Evolutionary conservation across 495 filamentous ascomycete species (phyloP).

Genomic region (Neurospora sp.): DNA sequence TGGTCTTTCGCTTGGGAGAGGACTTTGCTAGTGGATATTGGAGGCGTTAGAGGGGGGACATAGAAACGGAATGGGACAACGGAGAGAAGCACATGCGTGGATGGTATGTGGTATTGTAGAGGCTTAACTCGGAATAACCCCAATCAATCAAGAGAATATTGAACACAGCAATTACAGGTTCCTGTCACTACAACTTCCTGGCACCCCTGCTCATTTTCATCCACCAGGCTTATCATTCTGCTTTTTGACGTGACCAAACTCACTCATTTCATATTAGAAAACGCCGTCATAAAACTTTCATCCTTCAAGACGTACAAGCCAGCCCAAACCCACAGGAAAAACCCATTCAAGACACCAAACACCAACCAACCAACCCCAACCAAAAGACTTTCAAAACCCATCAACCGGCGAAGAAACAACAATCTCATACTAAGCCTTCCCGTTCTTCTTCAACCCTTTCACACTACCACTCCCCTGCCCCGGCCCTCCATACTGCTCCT

Average conservation of each 20-base stretch:
- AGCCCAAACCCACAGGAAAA: background rate
- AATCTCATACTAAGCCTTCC: slow-evolving; percentile 10
- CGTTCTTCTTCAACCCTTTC: background rate
- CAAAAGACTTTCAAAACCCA: background rate
- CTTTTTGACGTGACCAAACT: background rate
- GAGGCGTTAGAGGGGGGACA: background rate
- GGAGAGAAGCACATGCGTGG: background rate
- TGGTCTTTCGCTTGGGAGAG: background rate
- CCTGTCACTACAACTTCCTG: no score
- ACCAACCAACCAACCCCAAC: no score
- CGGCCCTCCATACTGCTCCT: background rate
- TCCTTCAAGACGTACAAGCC: background rate
- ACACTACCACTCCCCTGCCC: slow-evolving; percentile 32
- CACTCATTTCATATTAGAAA: background rate
- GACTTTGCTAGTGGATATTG: background rate
- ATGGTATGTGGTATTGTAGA: background rate
- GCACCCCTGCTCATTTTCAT: background rate
- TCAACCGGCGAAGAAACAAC: slow-evolving; percentile 2
- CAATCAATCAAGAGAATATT: background rate
- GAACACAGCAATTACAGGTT: background rate
- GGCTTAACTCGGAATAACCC: background rate
- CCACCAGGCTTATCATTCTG: background rate
- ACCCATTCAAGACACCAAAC: background rate
- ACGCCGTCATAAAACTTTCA: background rate
- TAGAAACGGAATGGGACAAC: background rate